Evolutionary conservation across 2,329 filamentous ascomycete genomes (phyloP).

Genomic region (Colletotrichum tabaci): DNA sequence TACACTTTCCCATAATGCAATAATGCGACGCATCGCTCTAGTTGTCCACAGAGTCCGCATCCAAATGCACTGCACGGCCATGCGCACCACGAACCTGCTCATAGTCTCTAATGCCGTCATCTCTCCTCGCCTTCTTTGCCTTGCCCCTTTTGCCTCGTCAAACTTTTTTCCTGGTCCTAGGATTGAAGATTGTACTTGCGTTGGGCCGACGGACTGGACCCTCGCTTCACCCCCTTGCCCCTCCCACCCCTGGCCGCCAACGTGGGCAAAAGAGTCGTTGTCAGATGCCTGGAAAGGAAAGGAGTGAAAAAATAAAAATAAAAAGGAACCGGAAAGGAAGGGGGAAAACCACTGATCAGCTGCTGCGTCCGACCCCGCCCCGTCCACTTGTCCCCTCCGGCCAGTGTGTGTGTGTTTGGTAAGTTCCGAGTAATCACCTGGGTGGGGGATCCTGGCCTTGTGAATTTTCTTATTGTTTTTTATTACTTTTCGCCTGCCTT

Average conservation of each 20-base stretch:
- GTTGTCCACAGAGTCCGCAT: too few species aligned
- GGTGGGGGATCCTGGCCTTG: conserved; percentile 10
- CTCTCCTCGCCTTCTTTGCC: conserved; percentile 2
- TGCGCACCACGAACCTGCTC: conserved; percentile 7
- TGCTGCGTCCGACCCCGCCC: conserved; percentile 24
- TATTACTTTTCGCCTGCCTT: neutral
- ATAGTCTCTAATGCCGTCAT: conserved; percentile 3
- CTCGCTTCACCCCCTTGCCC: too few species aligned
- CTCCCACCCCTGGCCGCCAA: conserved; percentile 14
- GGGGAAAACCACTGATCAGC: conserved; percentile 13
- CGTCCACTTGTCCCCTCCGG: conserved; percentile 11
- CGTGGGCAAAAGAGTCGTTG: conserved; percentile 32
- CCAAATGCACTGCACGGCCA: neutral
- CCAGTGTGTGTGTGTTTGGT: conserved; percentile 23
- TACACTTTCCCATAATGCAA: too few species aligned
- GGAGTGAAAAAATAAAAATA: too few species aligned
- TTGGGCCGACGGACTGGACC: neutral
- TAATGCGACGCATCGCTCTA: too few species aligned
- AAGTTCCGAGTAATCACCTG: conserved; percentile 1
- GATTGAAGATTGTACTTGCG: neutral
- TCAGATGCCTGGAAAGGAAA: conserved; percentile 19
- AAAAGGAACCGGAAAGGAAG: neutral
- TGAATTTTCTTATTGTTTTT: neutral
- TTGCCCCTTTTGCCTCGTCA: neutral
- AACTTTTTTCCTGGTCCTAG: neutral